Evolutionary conservation across 202 grass and related monocot genomes (phyloP).

Genomic region (Saccharum hybrid): DNA sequence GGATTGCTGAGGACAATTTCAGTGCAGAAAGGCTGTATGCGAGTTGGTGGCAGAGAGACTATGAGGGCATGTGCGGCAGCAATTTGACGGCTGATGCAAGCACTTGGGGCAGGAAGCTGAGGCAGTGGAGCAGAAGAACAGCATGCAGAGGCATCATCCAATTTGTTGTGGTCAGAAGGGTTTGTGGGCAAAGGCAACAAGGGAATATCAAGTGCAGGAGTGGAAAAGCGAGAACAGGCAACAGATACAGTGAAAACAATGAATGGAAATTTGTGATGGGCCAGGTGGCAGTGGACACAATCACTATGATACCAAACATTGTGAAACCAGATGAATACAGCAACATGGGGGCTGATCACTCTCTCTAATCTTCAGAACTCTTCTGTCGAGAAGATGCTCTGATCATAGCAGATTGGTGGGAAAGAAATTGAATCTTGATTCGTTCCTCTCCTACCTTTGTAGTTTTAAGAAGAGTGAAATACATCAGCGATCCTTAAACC

Average conservation of each 20-base stretch:
- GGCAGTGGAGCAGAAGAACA: not conserved
- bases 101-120: not conserved
- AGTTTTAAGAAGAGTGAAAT: too few species aligned
- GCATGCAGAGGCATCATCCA: not conserved
- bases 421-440: not conserved
- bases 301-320: not conserved
- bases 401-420: not conserved
- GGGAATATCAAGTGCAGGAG: not conserved
- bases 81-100: not conserved
- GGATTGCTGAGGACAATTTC: not conserved
- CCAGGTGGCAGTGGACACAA: not conserved
- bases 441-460: not conserved
- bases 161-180: not conserved
- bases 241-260: too few species aligned
- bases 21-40: too few species aligned
- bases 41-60: too few species aligned
- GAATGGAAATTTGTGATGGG: too few species aligned
- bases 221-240: too few species aligned
- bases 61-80: too few species aligned
- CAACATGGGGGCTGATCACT: not conserved
- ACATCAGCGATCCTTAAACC: too few species aligned
- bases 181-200: not conserved
- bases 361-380: not conserved
- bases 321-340: not conserved
- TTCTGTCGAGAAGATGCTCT: not conserved